Conservation (phyloP, 495 filamentous ascomycete genomes). For the Chaetomium cochliodes region DNA sequence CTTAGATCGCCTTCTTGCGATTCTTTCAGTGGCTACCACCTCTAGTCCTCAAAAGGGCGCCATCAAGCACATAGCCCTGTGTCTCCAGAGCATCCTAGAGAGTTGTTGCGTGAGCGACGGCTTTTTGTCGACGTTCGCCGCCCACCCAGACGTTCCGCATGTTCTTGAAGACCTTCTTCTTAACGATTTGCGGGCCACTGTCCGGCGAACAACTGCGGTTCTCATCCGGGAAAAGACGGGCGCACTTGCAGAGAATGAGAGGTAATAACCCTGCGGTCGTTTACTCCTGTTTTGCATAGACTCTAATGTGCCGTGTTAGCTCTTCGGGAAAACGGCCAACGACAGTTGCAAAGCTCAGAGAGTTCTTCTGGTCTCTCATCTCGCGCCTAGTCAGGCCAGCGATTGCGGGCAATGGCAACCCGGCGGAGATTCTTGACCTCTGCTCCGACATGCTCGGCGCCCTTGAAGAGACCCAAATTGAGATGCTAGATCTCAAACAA, state of each 20-base stretch:
- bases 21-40: slow-evolving; percentile 31
- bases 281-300: not conserved
- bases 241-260: slow-evolving; percentile 18
- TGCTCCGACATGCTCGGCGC: slow-evolving; percentile 54
- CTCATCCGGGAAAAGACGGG: slow-evolving; percentile 35
- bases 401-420: slow-evolving; percentile 33
- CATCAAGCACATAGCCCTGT: slow-evolving; percentile 48
- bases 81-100: slow-evolving; percentile 64
- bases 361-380: slow-evolving; percentile 51
- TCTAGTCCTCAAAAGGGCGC: slow-evolving; percentile 34
- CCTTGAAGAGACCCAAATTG: slow-evolving; percentile 52
- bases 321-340: slow-evolving; percentile 13
- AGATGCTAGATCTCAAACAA: slow-evolving; percentile 48
- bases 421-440: slow-evolving; percentile 47
- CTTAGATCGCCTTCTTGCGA: slow-evolving; percentile 40
- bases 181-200: slow-evolving; percentile 38
- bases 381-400: slow-evolving; percentile 45
- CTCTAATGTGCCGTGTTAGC: not conserved
- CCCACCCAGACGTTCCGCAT: slow-evolving; percentile 32
- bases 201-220: slow-evolving; percentile 44
- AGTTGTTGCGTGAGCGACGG: slow-evolving; percentile 57
- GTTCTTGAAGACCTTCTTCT: slow-evolving; percentile 45
- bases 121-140: slow-evolving; percentile 60
- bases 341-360: slow-evolving; percentile 38
- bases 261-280: not conserved